Conservation (phyloP, 352 stramenopile genomes). For the Phytopythium vexans region DNA sequence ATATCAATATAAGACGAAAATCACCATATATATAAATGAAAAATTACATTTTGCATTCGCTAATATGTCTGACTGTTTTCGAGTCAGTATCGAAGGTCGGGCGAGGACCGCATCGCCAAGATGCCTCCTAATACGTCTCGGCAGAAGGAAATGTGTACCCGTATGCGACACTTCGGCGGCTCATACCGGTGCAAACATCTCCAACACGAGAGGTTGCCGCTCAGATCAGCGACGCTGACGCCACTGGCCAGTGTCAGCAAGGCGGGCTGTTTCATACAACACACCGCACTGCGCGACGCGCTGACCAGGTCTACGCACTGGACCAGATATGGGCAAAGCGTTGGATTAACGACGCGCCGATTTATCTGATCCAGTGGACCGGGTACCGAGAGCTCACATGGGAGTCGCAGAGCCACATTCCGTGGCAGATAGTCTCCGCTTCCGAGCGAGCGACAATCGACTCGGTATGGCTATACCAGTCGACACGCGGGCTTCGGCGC, state of each 20-base stretch:
- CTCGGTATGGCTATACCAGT: conserved; percentile 3
- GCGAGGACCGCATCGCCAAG: too few species aligned
- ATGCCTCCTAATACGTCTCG: not conserved
- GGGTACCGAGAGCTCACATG: conserved; percentile 4
- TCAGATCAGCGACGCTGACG: not conserved
- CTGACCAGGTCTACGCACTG: not conserved
- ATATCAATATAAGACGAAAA: too few species aligned
- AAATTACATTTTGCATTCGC: too few species aligned
- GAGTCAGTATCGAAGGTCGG: too few species aligned
- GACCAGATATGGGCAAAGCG: conserved; percentile 3
- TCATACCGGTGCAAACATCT: not conserved
- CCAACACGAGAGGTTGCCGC: not conserved
- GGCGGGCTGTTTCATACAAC: not conserved
- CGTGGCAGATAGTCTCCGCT: conserved; percentile 4
- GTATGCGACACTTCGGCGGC: not conserved
- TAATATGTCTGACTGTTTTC: too few species aligned
- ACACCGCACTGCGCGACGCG: not conserved
- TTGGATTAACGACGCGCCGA: conserved; percentile 1
- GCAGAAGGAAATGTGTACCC: not conserved
- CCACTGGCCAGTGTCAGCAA: too few species aligned
- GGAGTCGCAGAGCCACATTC: conserved; percentile 1
- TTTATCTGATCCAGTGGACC: conserved; percentile 7
- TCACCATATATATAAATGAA: too few species aligned
- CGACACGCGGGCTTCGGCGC: too few species aligned
- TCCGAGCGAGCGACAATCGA: not conserved